Evolutionary conservation across 495 filamentous ascomycete species (phyloP), one percentile per base, ranked within the genome.

Genomic region (Friedmanniomyces simplex): DNA sequence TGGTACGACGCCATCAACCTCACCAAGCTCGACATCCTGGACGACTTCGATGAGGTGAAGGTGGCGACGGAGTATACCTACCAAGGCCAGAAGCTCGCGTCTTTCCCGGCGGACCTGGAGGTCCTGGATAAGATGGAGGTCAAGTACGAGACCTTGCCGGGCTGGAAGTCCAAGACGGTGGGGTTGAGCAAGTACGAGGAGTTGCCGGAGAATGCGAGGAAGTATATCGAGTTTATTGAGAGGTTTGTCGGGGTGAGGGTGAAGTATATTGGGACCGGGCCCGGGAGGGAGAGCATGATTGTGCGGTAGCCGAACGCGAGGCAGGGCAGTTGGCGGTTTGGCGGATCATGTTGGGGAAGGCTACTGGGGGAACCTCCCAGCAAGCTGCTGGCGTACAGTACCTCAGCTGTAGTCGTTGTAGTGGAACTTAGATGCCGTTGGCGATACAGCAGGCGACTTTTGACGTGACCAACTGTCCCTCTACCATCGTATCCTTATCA

Each of bases 21-120:
- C 37, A 96, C 89, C 58, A 96, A 91, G 69, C 83, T 94, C 55
- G 88, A 94, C 68, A 77, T 96, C 20, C 79, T 96, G 12, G 90
- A 95, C 67, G 82, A 80, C 43, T 89, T 95, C 68, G 75, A 82
- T 28, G 82, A 85, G 66, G 82, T 96, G 73, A 82, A 88, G 74
- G 79, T 95, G 42, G 89, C 82, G 6, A 77, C 83, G 18, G 82
- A 77, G 1, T 96, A 95, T 76, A 74, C 70, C 22, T 67, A 77
- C 59, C 76, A 80, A 36, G 78, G 76, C 52, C 60, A 79, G 32
- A 69, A 73, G 12, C 69, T 84, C 11, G 72, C 76, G 34, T 74
- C 73, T 11, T 86, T 89, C 73, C 87, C 87, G 21, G 83, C 87
- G 16, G 79, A 86, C 63, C 71, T 84, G n/a, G 73, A 78, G n/a